A percentile compares a stretch with the other conserved stretches of the same genome.
These are phyloP conservation scores for Farysia itapuensis DNA, from an alignment of 1,284 basidiomycete genomes.

Conservation along the genomic window DNA sequence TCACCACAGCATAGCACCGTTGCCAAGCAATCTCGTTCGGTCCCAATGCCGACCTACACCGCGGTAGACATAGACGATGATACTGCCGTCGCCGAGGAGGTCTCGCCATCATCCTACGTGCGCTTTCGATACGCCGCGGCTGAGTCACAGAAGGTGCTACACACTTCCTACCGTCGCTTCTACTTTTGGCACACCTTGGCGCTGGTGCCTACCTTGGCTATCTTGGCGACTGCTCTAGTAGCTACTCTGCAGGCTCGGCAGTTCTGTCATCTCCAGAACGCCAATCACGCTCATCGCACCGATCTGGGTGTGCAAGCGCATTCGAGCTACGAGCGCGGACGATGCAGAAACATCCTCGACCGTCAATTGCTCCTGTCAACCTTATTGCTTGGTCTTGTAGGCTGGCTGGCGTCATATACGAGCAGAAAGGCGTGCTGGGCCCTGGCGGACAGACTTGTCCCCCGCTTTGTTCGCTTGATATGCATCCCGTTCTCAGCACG, in stretches of 20 bases:
- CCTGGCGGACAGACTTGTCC: slow-evolving; percentile 27
- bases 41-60: not conserved
- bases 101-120: not conserved
- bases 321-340: slow-evolving; percentile 10
- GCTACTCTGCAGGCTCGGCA: slow-evolving; percentile 13
- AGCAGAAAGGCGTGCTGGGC: slow-evolving; percentile 26
- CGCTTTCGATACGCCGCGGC: not conserved
- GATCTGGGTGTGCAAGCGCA: not conserved
- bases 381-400: slow-evolving; percentile 17
- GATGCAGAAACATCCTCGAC: slow-evolving; percentile 24
- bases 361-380: slow-evolving; percentile 17
- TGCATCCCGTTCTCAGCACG: slow-evolving; percentile 11
- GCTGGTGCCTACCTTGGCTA: slow-evolving; percentile 11
- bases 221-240: slow-evolving; percentile 9
- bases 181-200: slow-evolving; percentile 13
- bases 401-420: slow-evolving; percentile 31
- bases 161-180: slow-evolving; percentile 17
- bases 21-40: no score
- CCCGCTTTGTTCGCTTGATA: slow-evolving; percentile 8
- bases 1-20: no score
- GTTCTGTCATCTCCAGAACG: slow-evolving; percentile 12
- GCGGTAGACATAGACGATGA: not conserved
- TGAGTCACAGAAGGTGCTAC: slow-evolving; percentile 6
- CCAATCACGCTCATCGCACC: not conserved
- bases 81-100: not conserved